Percentiles rank a stretch among this genome's conserved stretches.
Conservation (phyloP, 345 rosid species). For the Populus simonii region DNA sequence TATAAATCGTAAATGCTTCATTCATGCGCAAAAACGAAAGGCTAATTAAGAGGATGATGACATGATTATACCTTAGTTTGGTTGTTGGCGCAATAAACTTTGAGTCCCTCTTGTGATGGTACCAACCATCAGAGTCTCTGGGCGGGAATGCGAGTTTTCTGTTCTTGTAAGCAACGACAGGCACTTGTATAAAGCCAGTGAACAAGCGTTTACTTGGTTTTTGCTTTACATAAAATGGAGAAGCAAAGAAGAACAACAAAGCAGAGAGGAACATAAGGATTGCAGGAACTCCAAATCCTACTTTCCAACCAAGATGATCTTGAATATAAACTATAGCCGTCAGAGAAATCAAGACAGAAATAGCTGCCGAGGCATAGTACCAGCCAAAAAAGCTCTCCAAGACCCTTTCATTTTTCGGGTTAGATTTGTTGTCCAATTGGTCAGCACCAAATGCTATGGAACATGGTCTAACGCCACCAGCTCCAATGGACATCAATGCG, state of each 20-base stretch:
- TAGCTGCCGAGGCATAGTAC: slow-evolving; percentile 40
- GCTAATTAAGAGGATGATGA: neutral
- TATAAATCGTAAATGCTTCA: neutral
- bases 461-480: slow-evolving; percentile 76
- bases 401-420: slow-evolving; percentile 44
- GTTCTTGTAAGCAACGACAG: slow-evolving; percentile 38
- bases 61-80: slow-evolving; percentile 5
- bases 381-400: slow-evolving; percentile 50
- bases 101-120: slow-evolving; percentile 50
- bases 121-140: slow-evolving; percentile 33
- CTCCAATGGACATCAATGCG: slow-evolving; percentile 57
- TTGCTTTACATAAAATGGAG: slow-evolving; percentile 39
- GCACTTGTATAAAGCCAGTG: slow-evolving; percentile 47
- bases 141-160: slow-evolving; percentile 40
- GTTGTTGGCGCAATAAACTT: slow-evolving; percentile 42
- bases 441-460: slow-evolving; percentile 80
- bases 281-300: slow-evolving; percentile 53
- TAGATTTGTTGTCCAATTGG: slow-evolving; percentile 55
- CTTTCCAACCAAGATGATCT: slow-evolving; percentile 49
- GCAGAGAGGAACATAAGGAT: slow-evolving; percentile 41
- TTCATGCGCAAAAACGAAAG: neutral
- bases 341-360: slow-evolving; percentile 34
- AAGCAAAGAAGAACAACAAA: slow-evolving; percentile 42
- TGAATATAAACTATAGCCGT: slow-evolving; percentile 53
- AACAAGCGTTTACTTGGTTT: slow-evolving; percentile 38